Evolutionary conservation across 306 rosid species (phyloP).

Genomic region (Glycine latifolia): DNA sequence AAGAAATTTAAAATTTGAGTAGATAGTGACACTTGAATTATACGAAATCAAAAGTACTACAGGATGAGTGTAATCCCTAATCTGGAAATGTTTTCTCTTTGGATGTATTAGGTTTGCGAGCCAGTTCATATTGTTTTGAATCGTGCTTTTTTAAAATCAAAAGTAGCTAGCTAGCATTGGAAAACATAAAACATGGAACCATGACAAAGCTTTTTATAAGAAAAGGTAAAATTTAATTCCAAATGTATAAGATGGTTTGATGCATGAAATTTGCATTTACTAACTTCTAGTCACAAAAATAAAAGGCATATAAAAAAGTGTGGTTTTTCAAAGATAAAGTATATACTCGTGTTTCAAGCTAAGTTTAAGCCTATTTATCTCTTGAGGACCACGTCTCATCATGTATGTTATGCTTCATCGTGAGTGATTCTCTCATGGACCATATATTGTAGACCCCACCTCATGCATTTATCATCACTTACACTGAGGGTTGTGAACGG

Average conservation of each 20-base stretch:
- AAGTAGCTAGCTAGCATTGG: constrained; percentile 28
- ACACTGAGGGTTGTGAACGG: constrained; percentile 14
- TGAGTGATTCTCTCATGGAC: constrained; percentile 38
- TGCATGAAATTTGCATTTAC: constrained; percentile 19
- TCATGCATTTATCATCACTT: constrained; percentile 41
- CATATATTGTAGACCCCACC: constrained; percentile 50
- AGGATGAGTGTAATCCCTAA: constrained; percentile 7
- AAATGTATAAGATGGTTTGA: not conserved
- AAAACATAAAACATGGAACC: constrained; percentile 19
- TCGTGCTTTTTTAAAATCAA: not conserved
- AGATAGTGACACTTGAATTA: not conserved
- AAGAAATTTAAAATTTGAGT: constrained; percentile 1
- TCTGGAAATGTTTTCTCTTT: constrained; percentile 4
- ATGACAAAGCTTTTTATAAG: constrained; percentile 5
- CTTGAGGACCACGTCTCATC: constrained; percentile 37
- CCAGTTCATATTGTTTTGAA: constrained; percentile 16
- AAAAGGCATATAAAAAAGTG: not conserved
- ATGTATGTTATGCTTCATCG: constrained; percentile 28
- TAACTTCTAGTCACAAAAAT: constrained; percentile 7
- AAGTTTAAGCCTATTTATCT: constrained; percentile 23
- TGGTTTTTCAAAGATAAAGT: not conserved
- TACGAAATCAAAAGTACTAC: not conserved
- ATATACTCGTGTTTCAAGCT: constrained; percentile 20
- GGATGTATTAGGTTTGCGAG: not conserved
- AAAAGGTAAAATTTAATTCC: constrained; percentile 28